Evolutionary conservation across 176 grass and related monocot species (phyloP), one percentile per base, ranked within the genome.

Genomic region (Phragmites australis): DNA sequence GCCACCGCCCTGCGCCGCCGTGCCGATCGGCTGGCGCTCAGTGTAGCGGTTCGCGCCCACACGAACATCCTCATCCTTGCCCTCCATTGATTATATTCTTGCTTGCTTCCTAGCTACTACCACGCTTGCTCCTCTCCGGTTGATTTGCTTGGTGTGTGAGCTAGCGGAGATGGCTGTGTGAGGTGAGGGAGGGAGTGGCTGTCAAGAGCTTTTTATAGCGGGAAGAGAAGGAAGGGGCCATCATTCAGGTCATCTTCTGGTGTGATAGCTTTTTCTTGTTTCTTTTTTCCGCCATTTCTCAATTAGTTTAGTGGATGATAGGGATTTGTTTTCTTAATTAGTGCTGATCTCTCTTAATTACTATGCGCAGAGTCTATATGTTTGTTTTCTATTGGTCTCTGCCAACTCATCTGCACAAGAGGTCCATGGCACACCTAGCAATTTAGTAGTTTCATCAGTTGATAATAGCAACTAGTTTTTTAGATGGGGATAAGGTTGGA

Each of bases 1-100:
- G 39, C 68, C 48, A 31, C 56, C 50, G 75, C 69, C 86, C 68
- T 94, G 94, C 6, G 94, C 94, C 0, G 91, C 91, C 19, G 94
- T 97, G 17, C 94, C 94, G 68, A 97, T 92, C 1, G 94, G 91
- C 84, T 97, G 94, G 34, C 62, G 81, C 89, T 97, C 94, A 0
- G 89, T 27, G 87, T 90, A 97, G 6, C 84, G 88, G 91, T 97
- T 97, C 0, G 91, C 91, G 9, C 94, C 94, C 0, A 97, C 71
- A 1, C 89, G 74, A 3, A 97, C 94, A n/a, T 97, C 94, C 59
- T 97, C 91, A 68, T 97, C 94, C 76, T 97, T 94, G 2, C 75
- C 88, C 81, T 97, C 89, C 94, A 97, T 96, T 31, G 2, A 8
- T 43, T 1, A 2, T 12, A 8, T 31, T n/a, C 21, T 6, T 44